phyloP scores from a whole-genome alignment of 2,329 filamentous ascomycete genomes.

The Cercospora sp. region DNA sequence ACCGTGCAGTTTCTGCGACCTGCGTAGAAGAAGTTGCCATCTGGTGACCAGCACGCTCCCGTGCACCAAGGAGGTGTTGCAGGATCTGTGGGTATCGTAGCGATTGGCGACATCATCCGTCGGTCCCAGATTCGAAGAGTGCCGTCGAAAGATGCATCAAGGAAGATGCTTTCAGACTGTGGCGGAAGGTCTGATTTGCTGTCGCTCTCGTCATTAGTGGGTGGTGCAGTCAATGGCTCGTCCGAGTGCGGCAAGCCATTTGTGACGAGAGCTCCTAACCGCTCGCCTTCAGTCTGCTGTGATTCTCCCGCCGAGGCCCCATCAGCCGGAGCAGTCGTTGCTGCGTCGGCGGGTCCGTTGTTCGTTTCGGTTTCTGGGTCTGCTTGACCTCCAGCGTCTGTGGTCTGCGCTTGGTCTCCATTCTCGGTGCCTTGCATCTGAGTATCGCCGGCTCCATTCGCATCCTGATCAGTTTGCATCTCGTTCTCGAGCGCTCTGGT shows the following conservation, averaged over 20 bases:
- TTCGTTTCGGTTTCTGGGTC: not conserved
- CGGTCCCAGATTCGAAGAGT: constrained; percentile 91
- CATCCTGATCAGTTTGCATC: constrained; percentile 42
- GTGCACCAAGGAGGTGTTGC: constrained; percentile 95
- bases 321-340: constrained; percentile 34
- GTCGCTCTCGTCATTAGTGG: constrained; percentile 37
- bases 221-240: constrained; percentile 42
- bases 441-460: constrained; percentile 36
- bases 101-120: constrained; percentile 72
- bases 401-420: constrained; percentile 43
- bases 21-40: constrained; percentile 93
- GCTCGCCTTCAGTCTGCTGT: constrained; percentile 1
- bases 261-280: constrained; percentile 12
- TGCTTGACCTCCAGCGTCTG: constrained; percentile 9
- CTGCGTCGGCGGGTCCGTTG: not conserved
- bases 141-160: constrained; percentile 85
- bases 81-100: constrained; percentile 71
- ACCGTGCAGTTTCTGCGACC: constrained; percentile 89
- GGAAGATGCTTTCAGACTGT: constrained; percentile 75
- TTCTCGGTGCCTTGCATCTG: constrained; percentile 48
- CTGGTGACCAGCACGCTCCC: constrained; percentile 92
- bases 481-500: constrained; percentile 67
- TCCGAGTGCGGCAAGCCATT: constrained; percentile 58
- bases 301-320: constrained; percentile 16
- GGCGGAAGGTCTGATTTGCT: constrained; percentile 40